Conservation (phyloP, 176 grass and related monocot species). For the Cocos nucifera region DNA sequence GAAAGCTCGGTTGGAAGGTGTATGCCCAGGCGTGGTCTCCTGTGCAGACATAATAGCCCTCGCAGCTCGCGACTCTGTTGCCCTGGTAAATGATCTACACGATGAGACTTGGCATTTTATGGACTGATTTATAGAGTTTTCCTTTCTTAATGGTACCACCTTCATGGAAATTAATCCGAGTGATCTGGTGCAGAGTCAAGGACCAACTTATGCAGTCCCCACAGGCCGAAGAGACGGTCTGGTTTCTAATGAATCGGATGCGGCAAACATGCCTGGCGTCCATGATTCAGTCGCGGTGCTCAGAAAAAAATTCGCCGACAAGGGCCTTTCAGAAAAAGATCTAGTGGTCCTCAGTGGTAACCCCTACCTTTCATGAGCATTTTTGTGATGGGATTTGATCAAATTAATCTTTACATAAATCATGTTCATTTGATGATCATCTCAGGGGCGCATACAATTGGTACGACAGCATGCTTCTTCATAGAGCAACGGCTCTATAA, state of each 20-base stretch:
- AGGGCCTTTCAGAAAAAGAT: constrained; percentile 59
- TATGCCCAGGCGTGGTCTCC: constrained; percentile 71
- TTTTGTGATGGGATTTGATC: background rate
- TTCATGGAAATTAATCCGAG: too few relatives aligned
- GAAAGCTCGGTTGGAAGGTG: constrained; percentile 49
- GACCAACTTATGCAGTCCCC: constrained; percentile 59
- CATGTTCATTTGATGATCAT: background rate
- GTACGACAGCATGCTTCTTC: constrained; percentile 92
- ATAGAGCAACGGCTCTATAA: constrained; percentile 63
- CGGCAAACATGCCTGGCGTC: constrained; percentile 52
- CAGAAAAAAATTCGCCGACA: constrained; percentile 55
- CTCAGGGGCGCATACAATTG: constrained; percentile 83
- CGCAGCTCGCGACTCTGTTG: constrained; percentile 54
- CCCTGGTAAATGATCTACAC: constrained; percentile 22
- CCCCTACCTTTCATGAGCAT: background rate
- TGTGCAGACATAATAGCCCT: constrained; percentile 72
- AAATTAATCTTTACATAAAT: background rate
- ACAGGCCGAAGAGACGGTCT: constrained; percentile 57
- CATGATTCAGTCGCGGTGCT: constrained; percentile 33
- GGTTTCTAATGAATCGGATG: constrained; percentile 42
- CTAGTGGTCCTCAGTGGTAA: constrained; percentile 77
- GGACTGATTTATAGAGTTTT: constrained; percentile 1
- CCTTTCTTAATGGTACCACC: background rate
- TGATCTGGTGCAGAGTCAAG: constrained; percentile 34
- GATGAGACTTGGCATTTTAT: background rate